Evolutionary conservation across 2,329 filamentous ascomycete genomes (phyloP).

Genomic region (Penicillium verrucosum): DNA sequence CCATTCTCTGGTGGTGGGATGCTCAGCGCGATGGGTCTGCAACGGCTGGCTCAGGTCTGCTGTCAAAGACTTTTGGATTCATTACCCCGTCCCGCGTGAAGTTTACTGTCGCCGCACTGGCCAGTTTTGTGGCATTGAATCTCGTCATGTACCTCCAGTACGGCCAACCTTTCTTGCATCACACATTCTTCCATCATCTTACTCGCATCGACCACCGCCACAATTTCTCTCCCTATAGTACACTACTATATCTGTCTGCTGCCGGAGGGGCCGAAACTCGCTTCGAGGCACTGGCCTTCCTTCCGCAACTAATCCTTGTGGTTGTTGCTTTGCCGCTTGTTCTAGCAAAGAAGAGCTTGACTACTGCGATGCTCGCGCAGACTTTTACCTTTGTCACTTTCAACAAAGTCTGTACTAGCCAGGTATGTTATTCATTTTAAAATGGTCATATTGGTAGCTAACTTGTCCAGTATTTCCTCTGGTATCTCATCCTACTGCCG

Average conservation of each 20-base stretch:
- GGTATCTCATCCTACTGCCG: slow-evolving; percentile 93
- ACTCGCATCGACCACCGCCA: slow-evolving; percentile 93
- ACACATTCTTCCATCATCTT: slow-evolving; percentile 91
- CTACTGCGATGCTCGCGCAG: slow-evolving; percentile 84
- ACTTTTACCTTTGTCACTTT: slow-evolving; percentile 97
- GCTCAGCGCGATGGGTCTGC: slow-evolving; percentile 21
- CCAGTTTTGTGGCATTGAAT: slow-evolving; percentile 73
- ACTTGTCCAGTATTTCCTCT: slow-evolving; percentile 80
- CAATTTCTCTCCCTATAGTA: slow-evolving; percentile 97
- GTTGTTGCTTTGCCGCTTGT: slow-evolving; percentile 71
- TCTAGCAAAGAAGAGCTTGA: slow-evolving; percentile 76
- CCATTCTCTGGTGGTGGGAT: slow-evolving; percentile 45
- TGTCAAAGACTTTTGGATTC: slow-evolving; percentile 29
- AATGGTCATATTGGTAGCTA: neutral
- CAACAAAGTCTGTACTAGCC: slow-evolving; percentile 98
- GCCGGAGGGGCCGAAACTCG: slow-evolving; percentile 48
- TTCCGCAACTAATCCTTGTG: slow-evolving; percentile 81
- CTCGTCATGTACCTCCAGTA: slow-evolving; percentile 75
- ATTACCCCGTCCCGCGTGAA: slow-evolving; percentile 40
- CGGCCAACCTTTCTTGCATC: slow-evolving; percentile 73
- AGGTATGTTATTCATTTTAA: slow-evolving; percentile 56
- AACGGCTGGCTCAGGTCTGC: neutral
- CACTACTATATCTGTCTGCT: slow-evolving; percentile 81
- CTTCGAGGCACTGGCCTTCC: slow-evolving; percentile 78
- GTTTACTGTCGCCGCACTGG: slow-evolving; percentile 58